Evolutionary conservation across 306 rosid species (phyloP), one percentile per base, ranked within the genome.

Genomic region (Glycine latifolia): DNA sequence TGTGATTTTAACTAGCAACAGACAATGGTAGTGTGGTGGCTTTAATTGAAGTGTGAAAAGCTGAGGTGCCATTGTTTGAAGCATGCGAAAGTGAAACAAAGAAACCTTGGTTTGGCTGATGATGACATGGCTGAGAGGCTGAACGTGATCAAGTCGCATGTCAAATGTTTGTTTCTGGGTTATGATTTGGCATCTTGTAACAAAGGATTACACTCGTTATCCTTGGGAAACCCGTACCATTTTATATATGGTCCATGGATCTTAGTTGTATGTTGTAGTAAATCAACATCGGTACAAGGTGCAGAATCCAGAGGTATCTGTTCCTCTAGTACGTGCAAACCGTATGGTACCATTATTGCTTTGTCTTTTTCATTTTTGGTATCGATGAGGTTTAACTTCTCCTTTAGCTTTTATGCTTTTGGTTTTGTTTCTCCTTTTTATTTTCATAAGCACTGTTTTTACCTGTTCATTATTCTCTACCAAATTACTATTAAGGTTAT

Each of bases 31-130:
- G 59, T 7, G 15, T 15, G 39, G 2, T 68, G 44, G 82, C 52
- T 63, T 71, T 62, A 26, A 76, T 80, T 78, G 69, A 53, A 16
- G 55, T 56, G 75, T 31, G 14, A 35, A 49, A 50, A 63, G 67
- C 0, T 9, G 67, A 63, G 53, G 13, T 63, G 79, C 43, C 84
- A 46, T 13, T 47, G 10, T 85, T 16, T 48, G 85, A 77, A 79
- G 53, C 67, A 78, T 20, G 74, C 7, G 53, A 26, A 26, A 26
- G 31, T 26, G 31, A 65, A 68, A 79, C 47, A 67, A 52, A 56
- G 61, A 50, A 61, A 68, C 16, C 58, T 62, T 41, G 70, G 79
- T 61, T 61, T 86, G 86, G 73, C 67, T 75, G 87, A 83, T 74
- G 17, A 83, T 70, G 89, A 86, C 84, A 47, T 14, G 20, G 17